Evolutionary conservation across 805 yeast species (phyloP).

Genomic region (Danielozyma ontarioensis): DNA sequence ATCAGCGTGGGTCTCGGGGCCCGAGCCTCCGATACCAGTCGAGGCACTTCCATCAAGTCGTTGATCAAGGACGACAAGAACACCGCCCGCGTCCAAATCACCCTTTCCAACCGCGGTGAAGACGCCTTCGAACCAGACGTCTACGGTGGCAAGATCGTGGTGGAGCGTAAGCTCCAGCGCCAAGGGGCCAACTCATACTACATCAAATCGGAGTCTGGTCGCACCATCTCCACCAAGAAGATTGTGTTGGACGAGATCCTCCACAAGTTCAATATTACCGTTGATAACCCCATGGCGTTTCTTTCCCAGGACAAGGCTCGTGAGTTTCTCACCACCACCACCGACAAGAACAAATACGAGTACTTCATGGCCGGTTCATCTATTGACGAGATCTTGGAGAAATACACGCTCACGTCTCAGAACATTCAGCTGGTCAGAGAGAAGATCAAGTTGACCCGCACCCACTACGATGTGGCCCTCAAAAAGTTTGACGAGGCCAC

Average conservation of each 20-base stretch:
- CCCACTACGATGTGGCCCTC: conserved; percentile 19
- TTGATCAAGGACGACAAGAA: conserved; percentile 73
- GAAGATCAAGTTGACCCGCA: conserved; percentile 21
- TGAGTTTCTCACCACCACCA: conserved; percentile 74
- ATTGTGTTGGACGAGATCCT: conserved; percentile 64
- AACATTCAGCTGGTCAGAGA: conserved; percentile 25
- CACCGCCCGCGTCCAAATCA: conserved; percentile 63
- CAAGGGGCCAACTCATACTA: conserved; percentile 51
- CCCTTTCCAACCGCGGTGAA: conserved; percentile 58
- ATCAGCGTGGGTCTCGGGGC: conserved; percentile 86
- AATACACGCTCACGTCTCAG: conserved; percentile 33
- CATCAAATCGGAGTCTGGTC: conserved; percentile 49
- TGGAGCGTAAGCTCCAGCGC: conserved; percentile 61
- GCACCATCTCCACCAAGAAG: conserved; percentile 54
- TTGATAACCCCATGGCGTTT: conserved; percentile 88
- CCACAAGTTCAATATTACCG: conserved; percentile 66
- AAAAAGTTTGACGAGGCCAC: conserved; percentile 24
- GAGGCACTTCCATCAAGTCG: conserved; percentile 69
- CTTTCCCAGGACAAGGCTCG: conserved; percentile 93
- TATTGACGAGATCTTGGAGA: conserved; percentile 58
- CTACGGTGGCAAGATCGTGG: conserved; percentile 63
- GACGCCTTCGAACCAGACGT: conserved; percentile 59
- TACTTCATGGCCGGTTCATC: conserved; percentile 79
- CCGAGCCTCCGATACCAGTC: conserved; percentile 77
- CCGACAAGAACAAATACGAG: conserved; percentile 65